Conservation (phyloP, 257 asterid genomes). For the Euphrasia confusa region DNA sequence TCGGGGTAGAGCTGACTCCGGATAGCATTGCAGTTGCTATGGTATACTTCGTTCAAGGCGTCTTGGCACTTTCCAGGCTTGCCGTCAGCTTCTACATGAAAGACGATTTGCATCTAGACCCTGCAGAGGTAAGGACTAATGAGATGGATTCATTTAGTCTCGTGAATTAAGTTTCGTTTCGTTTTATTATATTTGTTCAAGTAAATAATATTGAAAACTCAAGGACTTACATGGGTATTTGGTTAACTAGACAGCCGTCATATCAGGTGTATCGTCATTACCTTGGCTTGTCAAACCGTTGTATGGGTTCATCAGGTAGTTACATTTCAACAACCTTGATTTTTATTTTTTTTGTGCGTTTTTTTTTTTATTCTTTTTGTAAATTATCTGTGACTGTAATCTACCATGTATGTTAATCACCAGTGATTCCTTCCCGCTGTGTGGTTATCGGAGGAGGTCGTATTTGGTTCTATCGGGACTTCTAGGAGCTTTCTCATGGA, state of each 20-base stretch:
- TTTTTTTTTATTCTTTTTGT: background rate
- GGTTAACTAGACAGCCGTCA: constrained; percentile 87
- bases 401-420: constrained; percentile 17
- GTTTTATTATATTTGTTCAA: no score
- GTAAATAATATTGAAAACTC: background rate
- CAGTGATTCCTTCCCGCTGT: constrained; percentile 91
- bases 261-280: constrained; percentile 77
- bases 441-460: constrained; percentile 95
- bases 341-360: constrained; percentile 13
- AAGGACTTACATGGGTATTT: constrained; percentile 40
- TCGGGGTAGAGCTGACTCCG: constrained; percentile 87
- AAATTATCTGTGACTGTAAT: background rate
- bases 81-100: constrained; percentile 94
- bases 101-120: constrained; percentile 95
- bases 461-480: constrained; percentile 94
- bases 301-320: constrained; percentile 90
- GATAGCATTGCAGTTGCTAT: constrained; percentile 94
- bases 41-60: constrained; percentile 99
- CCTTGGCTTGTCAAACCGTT: constrained; percentile 98
- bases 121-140: constrained; percentile 71
- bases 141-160: constrained; percentile 18
- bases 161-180: background rate
- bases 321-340: constrained; percentile 19
- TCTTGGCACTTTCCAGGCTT: constrained; percentile 84
- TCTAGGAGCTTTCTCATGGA: constrained; percentile 93